Evolutionary conservation across 1,284 basidiomycete genomes (phyloP).

Genomic region (Boletus semigastroideus): DNA sequence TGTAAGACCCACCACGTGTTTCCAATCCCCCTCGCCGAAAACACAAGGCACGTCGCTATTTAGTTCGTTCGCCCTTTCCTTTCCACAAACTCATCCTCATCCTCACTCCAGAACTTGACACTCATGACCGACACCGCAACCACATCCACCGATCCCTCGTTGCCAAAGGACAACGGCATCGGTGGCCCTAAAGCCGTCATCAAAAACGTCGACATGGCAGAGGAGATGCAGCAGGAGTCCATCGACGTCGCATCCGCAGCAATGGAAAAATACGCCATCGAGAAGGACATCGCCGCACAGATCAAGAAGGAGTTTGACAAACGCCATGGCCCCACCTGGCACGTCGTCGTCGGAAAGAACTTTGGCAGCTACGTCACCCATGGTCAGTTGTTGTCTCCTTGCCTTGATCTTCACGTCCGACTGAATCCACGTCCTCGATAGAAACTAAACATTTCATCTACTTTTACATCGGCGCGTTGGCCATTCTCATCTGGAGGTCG

Average conservation of each 20-base stretch:
- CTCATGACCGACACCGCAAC: conserved; percentile 65
- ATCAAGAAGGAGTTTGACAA: conserved; percentile 98
- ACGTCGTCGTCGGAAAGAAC: conserved; percentile 97
- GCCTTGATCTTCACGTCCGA: background rate
- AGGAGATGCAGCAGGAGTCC: conserved; percentile 93
- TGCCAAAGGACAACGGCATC: conserved; percentile 43
- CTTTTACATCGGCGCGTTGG: conserved; percentile 89
- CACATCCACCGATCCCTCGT: conserved; percentile 51
- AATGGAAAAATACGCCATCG: conserved; percentile 88
- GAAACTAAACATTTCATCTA: conserved; percentile 98
- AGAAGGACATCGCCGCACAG: conserved; percentile 97
- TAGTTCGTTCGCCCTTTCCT: conserved; percentile 14
- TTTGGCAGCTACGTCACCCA: conserved; percentile 98
- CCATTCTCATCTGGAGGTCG: conserved; percentile 95
- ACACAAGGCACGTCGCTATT: conserved; percentile 33
- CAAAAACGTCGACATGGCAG: conserved; percentile 96
- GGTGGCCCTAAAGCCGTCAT: conserved; percentile 79
- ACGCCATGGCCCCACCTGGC: conserved; percentile 92
- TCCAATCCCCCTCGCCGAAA: conserved; percentile 18
- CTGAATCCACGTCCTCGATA: conserved; percentile 34
- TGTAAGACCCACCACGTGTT: conserved; percentile 30
- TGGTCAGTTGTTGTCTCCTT: conserved; percentile 56
- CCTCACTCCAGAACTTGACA: background rate
- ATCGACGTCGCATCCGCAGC: conserved; percentile 86
- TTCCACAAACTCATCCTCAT: background rate